A percentile compares a stretch with the other conserved stretches of the same genome.
These are phyloP conservation scores for Gamarada debralockiae DNA, from an alignment of 495 filamentous ascomycete genomes.

Conservation along the genomic window DNA sequence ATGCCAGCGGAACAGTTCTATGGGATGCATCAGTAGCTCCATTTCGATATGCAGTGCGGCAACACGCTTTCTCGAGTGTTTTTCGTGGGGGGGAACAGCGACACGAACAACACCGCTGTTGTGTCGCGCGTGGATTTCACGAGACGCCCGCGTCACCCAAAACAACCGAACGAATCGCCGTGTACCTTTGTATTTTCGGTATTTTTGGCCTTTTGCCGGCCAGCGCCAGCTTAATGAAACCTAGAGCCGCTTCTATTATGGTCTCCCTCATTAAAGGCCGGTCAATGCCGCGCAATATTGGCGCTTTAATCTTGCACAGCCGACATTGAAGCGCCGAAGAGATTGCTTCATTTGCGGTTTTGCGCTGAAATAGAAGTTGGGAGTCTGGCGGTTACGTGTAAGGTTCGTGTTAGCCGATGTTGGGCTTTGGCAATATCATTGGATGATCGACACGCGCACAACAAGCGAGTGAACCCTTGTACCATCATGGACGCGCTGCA, in stretches of 20 bases:
- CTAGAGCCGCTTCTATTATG: conserved; percentile 13
- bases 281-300: conserved; percentile 20
- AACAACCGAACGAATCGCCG: not conserved
- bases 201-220: not conserved
- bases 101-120: not conserved
- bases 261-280: not conserved
- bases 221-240: conserved; percentile 23
- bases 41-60: conserved; percentile 11
- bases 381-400: conserved; percentile 18
- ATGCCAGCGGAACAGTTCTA: not conserved
- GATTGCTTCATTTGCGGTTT: not conserved
- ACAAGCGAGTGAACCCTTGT: conserved; percentile 1
- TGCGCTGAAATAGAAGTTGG: not conserved
- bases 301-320: conserved; percentile 22
- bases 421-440: conserved; percentile 1
- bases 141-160: conserved; percentile 23
- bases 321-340: conserved; percentile 24
- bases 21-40: conserved; percentile 10
- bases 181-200: not conserved
- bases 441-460: conserved; percentile 16
- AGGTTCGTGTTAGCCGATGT: conserved; percentile 19
- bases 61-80: not conserved
- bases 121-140: conserved; percentile 1
- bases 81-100: not conserved
- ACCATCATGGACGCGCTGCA: conserved; percentile 22